Evolutionary conservation across 805 yeast genomes (phyloP).

Genomic region (Brettanomyces sp.): DNA sequence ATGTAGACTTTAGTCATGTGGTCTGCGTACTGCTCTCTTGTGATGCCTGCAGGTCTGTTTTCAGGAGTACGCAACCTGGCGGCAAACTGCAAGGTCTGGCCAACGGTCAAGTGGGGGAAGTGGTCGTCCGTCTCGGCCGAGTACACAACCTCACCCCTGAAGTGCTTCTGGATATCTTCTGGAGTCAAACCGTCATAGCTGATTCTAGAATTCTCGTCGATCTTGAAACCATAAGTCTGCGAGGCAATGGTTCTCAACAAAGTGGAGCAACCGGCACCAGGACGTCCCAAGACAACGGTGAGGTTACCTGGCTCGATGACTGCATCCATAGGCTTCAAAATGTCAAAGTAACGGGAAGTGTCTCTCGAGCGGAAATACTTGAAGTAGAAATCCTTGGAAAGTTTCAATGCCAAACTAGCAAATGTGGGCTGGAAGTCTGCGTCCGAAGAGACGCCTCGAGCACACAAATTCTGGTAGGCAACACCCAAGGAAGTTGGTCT

Average conservation of each 20-base stretch:
- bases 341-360: constrained; percentile 34
- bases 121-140: constrained; percentile 63
- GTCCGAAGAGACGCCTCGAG: constrained; percentile 58
- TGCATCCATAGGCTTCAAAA: constrained; percentile 60
- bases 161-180: constrained; percentile 39
- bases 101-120: constrained; percentile 60
- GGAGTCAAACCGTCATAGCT: constrained; percentile 49
- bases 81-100: constrained; percentile 55
- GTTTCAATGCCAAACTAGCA: constrained; percentile 31
- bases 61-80: constrained; percentile 54
- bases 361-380: constrained; percentile 19
- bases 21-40: constrained; percentile 44
- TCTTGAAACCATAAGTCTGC: constrained; percentile 49
- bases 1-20: constrained; percentile 40
- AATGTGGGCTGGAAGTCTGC: constrained; percentile 59
- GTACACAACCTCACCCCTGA: constrained; percentile 61
- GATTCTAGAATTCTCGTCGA: constrained; percentile 36
- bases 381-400: constrained; percentile 20
- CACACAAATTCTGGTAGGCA: constrained; percentile 48
- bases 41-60: constrained; percentile 50
- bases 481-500: constrained; percentile 53
- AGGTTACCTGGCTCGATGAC: constrained; percentile 52
- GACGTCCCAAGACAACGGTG: constrained; percentile 68
- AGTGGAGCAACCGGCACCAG: constrained; percentile 76
- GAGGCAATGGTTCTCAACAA: constrained; percentile 50